A percentile compares a stretch with the other conserved stretches of the same genome.
phyloP scores from a whole-genome alignment of 305 asterid species.

The Solanum hybrid region DNA sequence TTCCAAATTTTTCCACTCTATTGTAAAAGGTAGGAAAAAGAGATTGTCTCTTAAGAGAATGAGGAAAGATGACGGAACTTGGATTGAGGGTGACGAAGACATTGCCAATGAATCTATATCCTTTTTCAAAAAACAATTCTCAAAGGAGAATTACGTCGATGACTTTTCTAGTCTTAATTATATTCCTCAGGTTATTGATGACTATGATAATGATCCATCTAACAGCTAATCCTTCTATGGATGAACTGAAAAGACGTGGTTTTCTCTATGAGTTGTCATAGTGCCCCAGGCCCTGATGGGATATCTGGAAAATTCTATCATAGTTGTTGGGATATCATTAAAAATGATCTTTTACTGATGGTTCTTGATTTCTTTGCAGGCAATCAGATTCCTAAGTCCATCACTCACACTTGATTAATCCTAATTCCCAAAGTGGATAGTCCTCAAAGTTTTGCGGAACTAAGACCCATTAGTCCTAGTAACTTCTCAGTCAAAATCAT shows the following conservation, averaged over 20 bases:
- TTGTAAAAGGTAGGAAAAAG: neutral
- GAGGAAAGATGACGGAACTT: neutral
- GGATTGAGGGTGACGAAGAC: neutral
- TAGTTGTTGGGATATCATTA: neutral
- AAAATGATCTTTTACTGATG: neutral
- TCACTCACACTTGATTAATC: neutral
- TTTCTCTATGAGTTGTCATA: neutral
- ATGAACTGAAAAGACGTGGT: neutral
- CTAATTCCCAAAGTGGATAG: neutral
- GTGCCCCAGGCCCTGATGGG: neutral
- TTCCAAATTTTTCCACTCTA: neutral
- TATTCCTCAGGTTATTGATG: neutral
- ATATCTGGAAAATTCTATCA: neutral
- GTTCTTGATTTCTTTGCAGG: neutral
- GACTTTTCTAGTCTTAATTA: neutral
- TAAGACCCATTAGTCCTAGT: neutral
- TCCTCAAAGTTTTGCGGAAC: neutral
- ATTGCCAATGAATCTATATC: neutral
- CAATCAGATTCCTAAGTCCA: neutral
- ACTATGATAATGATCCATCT: neutral
- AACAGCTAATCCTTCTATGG: neutral
- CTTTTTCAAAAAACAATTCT: neutral
- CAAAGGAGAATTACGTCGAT: neutral
- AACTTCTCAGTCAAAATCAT: neutral
- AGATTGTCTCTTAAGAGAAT: neutral